Conservation (phyloP, 2,329 filamentous ascomycete species). For the Diaporthe citriasiana region DNA sequence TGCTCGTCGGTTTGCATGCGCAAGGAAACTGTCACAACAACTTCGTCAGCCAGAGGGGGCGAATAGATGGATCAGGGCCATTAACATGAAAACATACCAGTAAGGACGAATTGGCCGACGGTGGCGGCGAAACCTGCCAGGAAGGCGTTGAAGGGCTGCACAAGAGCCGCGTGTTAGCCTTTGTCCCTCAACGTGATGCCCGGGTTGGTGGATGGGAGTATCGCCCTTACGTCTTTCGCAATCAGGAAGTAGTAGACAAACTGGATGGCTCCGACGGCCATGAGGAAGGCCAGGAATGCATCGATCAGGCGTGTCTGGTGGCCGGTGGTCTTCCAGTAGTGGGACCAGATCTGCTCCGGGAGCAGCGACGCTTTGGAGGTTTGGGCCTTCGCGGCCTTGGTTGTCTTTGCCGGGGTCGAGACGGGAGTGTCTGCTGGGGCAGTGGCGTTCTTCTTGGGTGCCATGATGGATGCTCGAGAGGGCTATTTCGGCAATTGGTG, state of each 20-base stretch:
- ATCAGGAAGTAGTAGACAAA: constrained; percentile 93
- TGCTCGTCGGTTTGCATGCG: constrained; percentile 92
- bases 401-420: constrained; percentile 8
- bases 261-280: constrained; percentile 88
- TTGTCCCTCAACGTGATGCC: not conserved
- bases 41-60: constrained; percentile 14
- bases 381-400: constrained; percentile 33
- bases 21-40: constrained; percentile 69
- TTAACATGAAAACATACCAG: constrained; percentile 69
- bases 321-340: constrained; percentile 86
- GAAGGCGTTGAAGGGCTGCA: constrained; percentile 97
- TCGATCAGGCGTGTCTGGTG: constrained; percentile 95
- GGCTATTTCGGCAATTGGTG: not conserved
- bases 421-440: constrained; percentile 2
- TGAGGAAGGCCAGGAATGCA: constrained; percentile 88
- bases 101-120: constrained; percentile 97
- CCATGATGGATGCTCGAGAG: constrained; percentile 14
- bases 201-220: not conserved
- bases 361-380: constrained; percentile 8
- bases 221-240: constrained; percentile 88
- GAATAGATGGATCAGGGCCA: not conserved
- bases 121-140: constrained; percentile 94
- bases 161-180: constrained; percentile 44
- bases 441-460: constrained; percentile 40
- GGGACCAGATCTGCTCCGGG: constrained; percentile 66